Base-by-base conservation (phyloP, 768 basidiomycete genomes). In the Mycena rebaudengoi region DNA sequence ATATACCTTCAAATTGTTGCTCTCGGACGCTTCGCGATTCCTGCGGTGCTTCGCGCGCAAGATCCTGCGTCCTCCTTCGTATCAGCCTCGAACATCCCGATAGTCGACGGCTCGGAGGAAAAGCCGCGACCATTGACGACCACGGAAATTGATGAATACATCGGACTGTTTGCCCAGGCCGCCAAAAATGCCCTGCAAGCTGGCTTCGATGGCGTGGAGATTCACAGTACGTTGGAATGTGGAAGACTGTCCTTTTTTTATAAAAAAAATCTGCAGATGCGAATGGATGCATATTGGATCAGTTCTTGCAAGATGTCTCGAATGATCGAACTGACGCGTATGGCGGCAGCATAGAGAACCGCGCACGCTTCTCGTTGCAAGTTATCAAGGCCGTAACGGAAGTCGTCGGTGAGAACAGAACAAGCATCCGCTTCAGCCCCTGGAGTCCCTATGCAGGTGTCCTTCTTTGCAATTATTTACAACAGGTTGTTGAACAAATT, bases 131-230 rank as follows among this genome's bases (percentile, higher is more conserved):
- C 80, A 1, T 66, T 84, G 28, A 80, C 75, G 1, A 73, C 52
- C 11, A 72, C 69, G 1, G 83, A 81, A 26, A 81, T 83, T 59
- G 67, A 66, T 39, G 78, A 80, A 33, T 76, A 78, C 45, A 70
- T 80, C 37, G 45, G 65, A 32, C 70, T 78, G n/a, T 85, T 81
- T 66, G 79, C 72, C 23, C 72, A 74, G 8, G 83, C 82, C 0
- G 81, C 85, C 13, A 70, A 71, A 20, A 78, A 78, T 45, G 79
- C 81, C 32, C 69, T 51, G 3, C 30, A 51, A 7, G 84, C 86
- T 32, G 87, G 84, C 7, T 88, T 87, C 60, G 87, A 88, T 62
- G 88, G 86, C 18, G 76, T 86, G 6, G 86, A 88, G 74, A 72
- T 81, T 56, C 75, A 75, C 43, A 30, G 54, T 56, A 29, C n/a